Evolutionary conservation across 2,329 filamentous ascomycete genomes (phyloP).

Genomic region (Alternaria infectoria): DNA sequence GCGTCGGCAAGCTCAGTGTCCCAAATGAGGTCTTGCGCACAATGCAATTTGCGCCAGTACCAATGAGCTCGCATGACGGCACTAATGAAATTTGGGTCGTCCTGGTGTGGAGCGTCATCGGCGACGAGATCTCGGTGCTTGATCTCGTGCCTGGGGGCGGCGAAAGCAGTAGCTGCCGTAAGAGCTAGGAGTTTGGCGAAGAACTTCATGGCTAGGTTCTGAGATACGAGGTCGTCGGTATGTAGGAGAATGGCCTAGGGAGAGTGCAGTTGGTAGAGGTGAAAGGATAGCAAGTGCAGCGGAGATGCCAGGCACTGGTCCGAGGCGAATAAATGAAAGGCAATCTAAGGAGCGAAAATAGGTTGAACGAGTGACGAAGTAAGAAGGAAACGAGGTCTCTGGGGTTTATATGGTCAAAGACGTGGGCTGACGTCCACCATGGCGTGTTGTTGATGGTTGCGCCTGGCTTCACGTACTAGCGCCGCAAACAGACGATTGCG

Average conservation of each 20-base stretch:
- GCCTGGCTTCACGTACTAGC: conserved; percentile 17
- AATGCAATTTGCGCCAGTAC: conserved; percentile 46
- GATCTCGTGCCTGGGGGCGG: conserved; percentile 27
- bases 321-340: conserved; percentile 14
- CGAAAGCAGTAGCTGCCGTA: conserved; percentile 25
- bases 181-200: conserved; percentile 27
- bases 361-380: conserved; percentile 1
- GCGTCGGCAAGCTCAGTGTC: conserved; percentile 34
- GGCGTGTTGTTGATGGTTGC: conserved; percentile 15
- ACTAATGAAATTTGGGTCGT: conserved; percentile 41
- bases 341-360: conserved; percentile 6
- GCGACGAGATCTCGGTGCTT: conserved; percentile 22
- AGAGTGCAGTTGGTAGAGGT: conserved; percentile 11
- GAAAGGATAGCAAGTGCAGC: conserved; percentile 20
- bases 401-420: conserved; percentile 17
- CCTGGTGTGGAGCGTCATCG: conserved; percentile 29
- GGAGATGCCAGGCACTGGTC: conserved; percentile 21
- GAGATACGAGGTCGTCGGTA: not conserved
- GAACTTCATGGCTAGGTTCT: conserved; percentile 35
- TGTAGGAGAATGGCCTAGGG: not conserved
- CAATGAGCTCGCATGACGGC: conserved; percentile 45
- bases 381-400: not conserved
- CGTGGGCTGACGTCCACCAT: conserved; percentile 8
- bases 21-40: conserved; percentile 45
- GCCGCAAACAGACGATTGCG: conserved; percentile 16